Base-by-base conservation (phyloP, 352 stramenopile genomes). In the Pythium vanterpoolii region DNA sequence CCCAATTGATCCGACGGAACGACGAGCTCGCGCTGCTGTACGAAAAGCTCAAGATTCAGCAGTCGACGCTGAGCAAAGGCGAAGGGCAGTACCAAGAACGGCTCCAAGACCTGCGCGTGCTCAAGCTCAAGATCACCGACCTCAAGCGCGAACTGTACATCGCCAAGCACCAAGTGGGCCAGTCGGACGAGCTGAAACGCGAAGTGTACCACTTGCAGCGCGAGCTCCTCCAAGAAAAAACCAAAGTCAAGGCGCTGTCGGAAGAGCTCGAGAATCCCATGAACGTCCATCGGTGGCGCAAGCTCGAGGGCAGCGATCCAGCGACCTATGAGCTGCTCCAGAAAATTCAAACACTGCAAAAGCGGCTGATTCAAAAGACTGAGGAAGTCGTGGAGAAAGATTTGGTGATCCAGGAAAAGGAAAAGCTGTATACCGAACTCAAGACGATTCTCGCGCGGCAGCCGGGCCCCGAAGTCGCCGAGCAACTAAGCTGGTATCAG, bases 71-170 rank as follows among this genome's bases (percentile, higher is more conserved):
- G 16, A 63, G 70, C 38, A 94, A 95, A 42, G 90, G 88, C 5
- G 77, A 95, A 38, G 46, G 71, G 5, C 73, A 89, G 57, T 97
- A 80, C 60, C 68, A 90, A 24, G 84, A 93, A 26, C 79, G 85
- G 40, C 64, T 78, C 11, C 69, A 81, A 14, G 83, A 91, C 36
- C 97, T 98, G 44, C 84, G 91, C 34, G 81, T 98, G 38, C 71
- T 99, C 21, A 98, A 98, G 69, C 73, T 98, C 33, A 99, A 98
- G 78, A 80, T 98, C 52, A 90, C 77, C 48, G 93, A 98, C 52
- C 74, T 98, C 30, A 96, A 65, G 36, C 34, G 34, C 34, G 34
- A 42, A 18, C 34, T 42, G 13, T 13, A 21, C 13, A 42, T 42
- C 34, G 34, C 34, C 34, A 42, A 72, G 13, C 76, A 88, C 54